Percentiles rank a stretch among this genome's conserved stretches.
phyloP scores from a whole-genome alignment of 192 early-diverging fungal species.

The Kappamyces sp. region DNA sequence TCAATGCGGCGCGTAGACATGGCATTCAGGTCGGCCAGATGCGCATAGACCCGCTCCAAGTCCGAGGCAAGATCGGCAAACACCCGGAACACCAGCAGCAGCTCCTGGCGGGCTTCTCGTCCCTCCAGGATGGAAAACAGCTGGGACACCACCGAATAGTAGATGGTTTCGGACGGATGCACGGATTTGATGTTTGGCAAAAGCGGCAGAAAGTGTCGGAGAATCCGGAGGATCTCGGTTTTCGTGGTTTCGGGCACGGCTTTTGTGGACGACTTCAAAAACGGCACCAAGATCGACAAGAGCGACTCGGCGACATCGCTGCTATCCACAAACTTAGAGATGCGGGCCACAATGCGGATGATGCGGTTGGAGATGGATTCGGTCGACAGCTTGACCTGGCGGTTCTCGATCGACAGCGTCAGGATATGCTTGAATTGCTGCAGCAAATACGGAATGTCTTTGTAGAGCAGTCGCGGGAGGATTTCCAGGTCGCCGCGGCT shows the following conservation, averaged over 20 bases:
- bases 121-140: conserved; percentile 64
- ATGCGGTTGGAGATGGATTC: conserved; percentile 45
- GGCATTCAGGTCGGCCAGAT: conserved; percentile 75
- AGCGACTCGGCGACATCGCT: conserved; percentile 61
- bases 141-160: conserved; percentile 62
- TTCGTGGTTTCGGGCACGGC: conserved; percentile 76
- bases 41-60: conserved; percentile 35
- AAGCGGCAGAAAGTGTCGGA: conserved; percentile 71
- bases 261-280: conserved; percentile 62
- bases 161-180: conserved; percentile 26
- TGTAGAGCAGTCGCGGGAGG: conserved; percentile 43
- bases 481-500: conserved; percentile 18
- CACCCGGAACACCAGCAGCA: conserved; percentile 54
- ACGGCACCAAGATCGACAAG: conserved; percentile 76
- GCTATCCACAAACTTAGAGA: conserved; percentile 67
- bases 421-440: conserved; percentile 46
- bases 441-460: conserved; percentile 51
- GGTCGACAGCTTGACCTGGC: conserved; percentile 8
- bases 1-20: conserved; percentile 68
- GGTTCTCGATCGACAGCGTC: neutral
- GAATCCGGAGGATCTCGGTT: conserved; percentile 73
- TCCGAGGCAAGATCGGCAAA: conserved; percentile 60
- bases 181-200: conserved; percentile 42
- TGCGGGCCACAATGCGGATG: conserved; percentile 71
- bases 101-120: conserved; percentile 54